Evolutionary conservation across 306 rosid species (phyloP), one percentile per base, ranked within the genome.

Genomic region (Trifolium repens): DNA sequence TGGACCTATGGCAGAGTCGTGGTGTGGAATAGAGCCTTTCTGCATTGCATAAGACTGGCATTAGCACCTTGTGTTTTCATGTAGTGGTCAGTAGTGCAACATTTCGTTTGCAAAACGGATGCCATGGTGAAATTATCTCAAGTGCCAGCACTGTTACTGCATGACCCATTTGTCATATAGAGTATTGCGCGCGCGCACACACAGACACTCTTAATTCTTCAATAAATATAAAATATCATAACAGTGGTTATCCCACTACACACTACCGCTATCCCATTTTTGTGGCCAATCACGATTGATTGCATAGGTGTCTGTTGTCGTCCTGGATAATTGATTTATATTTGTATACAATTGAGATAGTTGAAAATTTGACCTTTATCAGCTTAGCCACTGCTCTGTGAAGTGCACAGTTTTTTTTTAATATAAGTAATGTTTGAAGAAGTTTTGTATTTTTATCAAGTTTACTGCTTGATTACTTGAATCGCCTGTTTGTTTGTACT

Each of bases 391-490:
- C 39, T 64, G 62, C 70, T 22, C 49, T 75, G 46, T 54, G 67
- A 59, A 67, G 60, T 68, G 11, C 42, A 22, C 5, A 32, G 13
- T 32, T 11, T 72, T 27, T 13, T 30, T 39, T 39, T 32, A 32
- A 32, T 32, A 4, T 4, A 32, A 32, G 35, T 4, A 4, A 32
- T 32, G 19, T 59, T 24, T 10, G 5, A 30, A 19, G 37, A 62
- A 26, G 39, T 50, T 19, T 40, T 72, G 9, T 43, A 44, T 43
- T 65, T 68, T 35, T 54, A 70, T 24, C 15, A 19, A 12, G 10
- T 16, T 32, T 2, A 34, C 58, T 70, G 72, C 62, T 69, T 43
- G 34, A 42, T 80, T 40, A 9, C 35, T 69, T 80, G 42, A 44
- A 59, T 59, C 55, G 10, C 30, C 7, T 34, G 27, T 40, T 22